Percentiles rank a stretch among this genome's conserved stretches.
Evolutionary conservation across 148 eudicot species (phyloP).

Genomic region (Fagopyrum tataricum): DNA sequence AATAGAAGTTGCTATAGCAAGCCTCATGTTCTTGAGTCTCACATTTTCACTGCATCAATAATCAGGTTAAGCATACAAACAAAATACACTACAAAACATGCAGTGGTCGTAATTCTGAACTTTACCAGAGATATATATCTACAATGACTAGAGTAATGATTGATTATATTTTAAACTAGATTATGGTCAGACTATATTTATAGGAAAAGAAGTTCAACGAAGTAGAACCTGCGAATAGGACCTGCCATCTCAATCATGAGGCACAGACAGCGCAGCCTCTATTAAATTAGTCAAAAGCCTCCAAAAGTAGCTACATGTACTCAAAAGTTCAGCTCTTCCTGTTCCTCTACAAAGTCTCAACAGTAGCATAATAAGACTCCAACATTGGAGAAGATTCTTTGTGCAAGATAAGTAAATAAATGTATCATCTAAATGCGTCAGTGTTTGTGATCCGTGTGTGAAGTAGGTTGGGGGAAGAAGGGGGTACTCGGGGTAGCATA

Average conservation of each 20-base stretch:
- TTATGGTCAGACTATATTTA: not conserved
- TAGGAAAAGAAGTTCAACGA: not conserved
- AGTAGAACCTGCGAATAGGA: constrained; percentile 15
- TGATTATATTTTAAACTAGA: not conserved
- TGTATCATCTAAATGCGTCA: not conserved
- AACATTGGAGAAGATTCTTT: not conserved
- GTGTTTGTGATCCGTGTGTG: not conserved
- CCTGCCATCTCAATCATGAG: constrained; percentile 13
- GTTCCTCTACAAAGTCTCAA: not conserved
- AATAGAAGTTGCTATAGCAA: constrained; percentile 42
- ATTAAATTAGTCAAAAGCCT: not conserved
- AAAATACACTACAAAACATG: not conserved
- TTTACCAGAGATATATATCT: not conserved
- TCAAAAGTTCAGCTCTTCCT: not conserved
- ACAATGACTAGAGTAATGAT: not conserved
- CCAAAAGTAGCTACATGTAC: constrained; percentile 5
- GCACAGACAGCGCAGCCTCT: not conserved
- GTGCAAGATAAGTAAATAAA: not conserved
- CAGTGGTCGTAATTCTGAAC: not conserved
- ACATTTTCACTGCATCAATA: constrained; percentile 10
- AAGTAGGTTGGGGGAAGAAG: not conserved
- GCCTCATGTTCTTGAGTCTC: constrained; percentile 43
- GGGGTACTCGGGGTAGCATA: not conserved
- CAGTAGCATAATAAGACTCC: not conserved
- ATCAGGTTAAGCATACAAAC: no score